These are phyloP conservation scores for Postia placenta DNA, from an alignment of 768 basidiomycete species.

Conservation along the genomic window DNA sequence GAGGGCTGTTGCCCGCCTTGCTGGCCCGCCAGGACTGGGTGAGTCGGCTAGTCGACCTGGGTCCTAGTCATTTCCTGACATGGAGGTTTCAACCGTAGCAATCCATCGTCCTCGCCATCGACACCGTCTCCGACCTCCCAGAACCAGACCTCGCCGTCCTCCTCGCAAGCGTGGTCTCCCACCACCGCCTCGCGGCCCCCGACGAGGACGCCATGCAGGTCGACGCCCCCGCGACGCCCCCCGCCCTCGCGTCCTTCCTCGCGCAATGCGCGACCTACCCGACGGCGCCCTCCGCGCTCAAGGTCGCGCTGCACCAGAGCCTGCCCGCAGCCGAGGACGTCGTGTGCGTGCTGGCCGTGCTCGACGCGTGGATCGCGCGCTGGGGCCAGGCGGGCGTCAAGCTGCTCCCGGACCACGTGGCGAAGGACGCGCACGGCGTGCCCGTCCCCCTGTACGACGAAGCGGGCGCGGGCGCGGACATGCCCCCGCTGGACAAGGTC, in stretches of 20 bases:
- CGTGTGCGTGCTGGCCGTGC: constrained; percentile 35
- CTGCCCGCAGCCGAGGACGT: constrained; percentile 47
- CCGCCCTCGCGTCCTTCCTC: constrained; percentile 32
- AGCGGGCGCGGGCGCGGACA: constrained; percentile 18
- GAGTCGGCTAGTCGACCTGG: constrained; percentile 18
- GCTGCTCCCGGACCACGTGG: constrained; percentile 34
- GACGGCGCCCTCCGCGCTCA: constrained; percentile 33
- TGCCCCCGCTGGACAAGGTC: constrained; percentile 42
- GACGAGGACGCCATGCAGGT: constrained; percentile 30
- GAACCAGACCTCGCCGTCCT: constrained; percentile 58
- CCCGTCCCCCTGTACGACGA: constrained; percentile 19
- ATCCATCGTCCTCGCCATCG: constrained; percentile 44
- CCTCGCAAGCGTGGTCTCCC: constrained; percentile 38
- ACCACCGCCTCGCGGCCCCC: constrained; percentile 24
- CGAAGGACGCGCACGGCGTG: constrained; percentile 37
- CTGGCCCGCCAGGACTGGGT: constrained; percentile 65
- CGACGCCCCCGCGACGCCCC: constrained; percentile 26
- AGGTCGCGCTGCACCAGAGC: constrained; percentile 45
- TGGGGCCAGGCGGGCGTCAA: constrained; percentile 30
- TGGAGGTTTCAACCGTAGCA: constrained; percentile 21
- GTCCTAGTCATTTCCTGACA: too few relatives aligned
- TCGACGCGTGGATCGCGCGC: constrained; percentile 44
- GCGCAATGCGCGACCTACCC: constrained; percentile 34
- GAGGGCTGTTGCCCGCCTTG: constrained; percentile 50
- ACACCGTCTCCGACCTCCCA: constrained; percentile 52